Percentiles rank a stretch among this genome's conserved stretches.
phyloP scores from a whole-genome alignment of 2,329 filamentous ascomycete species.

The Scleromitrula shiraiana region DNA sequence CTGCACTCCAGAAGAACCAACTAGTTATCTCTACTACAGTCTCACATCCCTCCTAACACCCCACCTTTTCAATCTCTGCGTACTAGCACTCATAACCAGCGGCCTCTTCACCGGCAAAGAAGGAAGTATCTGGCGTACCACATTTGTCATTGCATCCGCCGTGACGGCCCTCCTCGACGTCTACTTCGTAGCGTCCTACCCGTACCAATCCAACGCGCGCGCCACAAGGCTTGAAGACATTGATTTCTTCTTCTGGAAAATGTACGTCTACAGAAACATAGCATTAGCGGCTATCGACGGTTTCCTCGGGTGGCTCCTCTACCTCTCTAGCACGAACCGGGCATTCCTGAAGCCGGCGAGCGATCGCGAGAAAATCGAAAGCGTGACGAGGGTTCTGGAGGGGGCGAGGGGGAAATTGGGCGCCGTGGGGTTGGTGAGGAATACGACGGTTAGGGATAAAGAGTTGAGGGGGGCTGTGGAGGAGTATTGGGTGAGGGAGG shows the following conservation, averaged over 20 bases:
- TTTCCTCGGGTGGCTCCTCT: conserved; percentile 57
- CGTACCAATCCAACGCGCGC: conserved; percentile 54
- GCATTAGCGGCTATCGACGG: conserved; percentile 58
- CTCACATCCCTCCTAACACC: conserved; percentile 64
- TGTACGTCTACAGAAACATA: conserved; percentile 54
- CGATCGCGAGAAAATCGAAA: conserved; percentile 60
- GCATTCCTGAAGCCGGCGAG: conserved; percentile 59
- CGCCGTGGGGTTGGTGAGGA: conserved; percentile 68
- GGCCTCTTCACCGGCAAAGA: conserved; percentile 54
- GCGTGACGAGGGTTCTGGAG: conserved; percentile 47
- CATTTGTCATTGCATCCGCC: conserved; percentile 59
- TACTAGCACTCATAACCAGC: conserved; percentile 68
- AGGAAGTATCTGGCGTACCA: conserved; percentile 59
- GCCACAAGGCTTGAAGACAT: conserved; percentile 55
- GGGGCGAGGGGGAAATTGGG: conserved; percentile 57
- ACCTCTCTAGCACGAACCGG: conserved; percentile 70
- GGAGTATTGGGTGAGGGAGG: conserved; percentile 77
- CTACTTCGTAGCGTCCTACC: conserved; percentile 57
- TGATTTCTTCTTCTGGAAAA: conserved; percentile 64
- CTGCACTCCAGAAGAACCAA: conserved; percentile 63
- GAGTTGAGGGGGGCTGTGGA: conserved; percentile 57
- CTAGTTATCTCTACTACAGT: conserved; percentile 72
- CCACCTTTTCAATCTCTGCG: conserved; percentile 71
- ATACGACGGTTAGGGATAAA: conserved; percentile 69
- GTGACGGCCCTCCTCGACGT: conserved; percentile 56